Evolutionary conservation across 257 asterid species (phyloP), one percentile per base, ranked within the genome.

Genomic region (Lavandula angustifolia): DNA sequence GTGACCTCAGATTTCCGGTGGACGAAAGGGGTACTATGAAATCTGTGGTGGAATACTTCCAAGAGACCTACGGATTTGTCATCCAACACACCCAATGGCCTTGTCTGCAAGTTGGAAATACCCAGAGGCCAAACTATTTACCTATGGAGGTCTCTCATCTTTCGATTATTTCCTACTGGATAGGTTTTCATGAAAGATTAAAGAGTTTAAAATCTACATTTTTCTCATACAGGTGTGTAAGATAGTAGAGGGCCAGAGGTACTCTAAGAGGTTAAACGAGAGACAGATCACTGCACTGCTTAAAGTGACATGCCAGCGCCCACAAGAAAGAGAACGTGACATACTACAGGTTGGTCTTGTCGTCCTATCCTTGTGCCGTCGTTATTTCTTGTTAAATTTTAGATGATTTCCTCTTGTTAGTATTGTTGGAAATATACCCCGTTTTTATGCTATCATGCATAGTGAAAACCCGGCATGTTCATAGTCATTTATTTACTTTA

Each of bases 301-400:
- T 43, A 90, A 81, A 62, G 99, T 94, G 62, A 94, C 99, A 2
- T 94, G 99, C 82, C 99, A 90, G 81, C 95, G 98, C 9, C 98
- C 99, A 2, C 80, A 76, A 0, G 96, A 90, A 35, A 80, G 98
- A 62, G 99, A 94, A 60, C 14, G 9, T 0, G 95, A 88, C 75
- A 90, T 94, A 52, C 89, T 86, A 58, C 82, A 78, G 90, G 99
- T 94, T 13, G 47, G 59, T 67, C 16, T 34, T 67, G 44, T 46
- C 35, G 27, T 22, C 27, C 27, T 16, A 17, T 53, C 50, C 46
- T n/a, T 27, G 47, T 47, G 3, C 3, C 6, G 1, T 38, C 9
- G 8, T 9, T 38, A 14, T 62, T 57, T 46, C 11, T 68, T 42
- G 35, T 38, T 61, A 33, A 31, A 37, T 18, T 60, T 37, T 5